Evolutionary conservation across 768 basidiomycete genomes (phyloP).

Genomic region (Terana coerulea): DNA sequence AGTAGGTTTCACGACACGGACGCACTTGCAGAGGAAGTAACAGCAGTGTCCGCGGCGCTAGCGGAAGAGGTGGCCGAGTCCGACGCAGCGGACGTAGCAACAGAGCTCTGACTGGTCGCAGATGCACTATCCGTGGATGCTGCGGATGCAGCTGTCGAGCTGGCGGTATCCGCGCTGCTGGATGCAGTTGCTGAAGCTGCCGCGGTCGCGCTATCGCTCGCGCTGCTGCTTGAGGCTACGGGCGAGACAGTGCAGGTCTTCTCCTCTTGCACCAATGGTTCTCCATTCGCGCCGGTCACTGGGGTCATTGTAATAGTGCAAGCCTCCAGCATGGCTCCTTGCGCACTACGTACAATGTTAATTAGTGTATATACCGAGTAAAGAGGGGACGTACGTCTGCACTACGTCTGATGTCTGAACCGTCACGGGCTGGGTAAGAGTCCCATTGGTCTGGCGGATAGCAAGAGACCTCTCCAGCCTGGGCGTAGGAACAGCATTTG

Average conservation of each 20-base stretch:
- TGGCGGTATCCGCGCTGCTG: constrained; percentile 1
- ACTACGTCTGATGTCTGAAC: constrained; percentile 32
- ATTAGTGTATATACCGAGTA: background rate
- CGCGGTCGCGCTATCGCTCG: background rate
- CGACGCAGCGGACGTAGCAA: background rate
- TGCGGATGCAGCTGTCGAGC: constrained; percentile 9
- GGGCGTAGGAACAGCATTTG: constrained; percentile 26
- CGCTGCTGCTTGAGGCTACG: constrained; percentile 2
- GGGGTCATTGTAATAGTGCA: constrained; percentile 35
- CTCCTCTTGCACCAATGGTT: constrained; percentile 29
- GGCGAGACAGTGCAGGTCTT: constrained; percentile 24
- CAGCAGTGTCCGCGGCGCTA: constrained; percentile 6
- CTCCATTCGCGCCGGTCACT: constrained; percentile 24
- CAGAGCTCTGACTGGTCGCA: background rate
- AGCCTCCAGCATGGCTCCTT: constrained; percentile 31
- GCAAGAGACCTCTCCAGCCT: constrained; percentile 7
- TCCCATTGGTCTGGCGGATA: constrained; percentile 20
- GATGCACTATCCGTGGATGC: background rate
- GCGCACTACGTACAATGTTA: constrained; percentile 11
- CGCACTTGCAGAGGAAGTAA: constrained; percentile 12
- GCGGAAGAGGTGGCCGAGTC: background rate
- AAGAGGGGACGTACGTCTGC: constrained; percentile 35
- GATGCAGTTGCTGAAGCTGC: background rate
- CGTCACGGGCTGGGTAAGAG: constrained; percentile 30
- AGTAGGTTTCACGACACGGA: constrained; percentile 4